Base-by-base conservation (phyloP, 1,139 yeast species). In the Scheffersomyces cryptocercus region DNA sequence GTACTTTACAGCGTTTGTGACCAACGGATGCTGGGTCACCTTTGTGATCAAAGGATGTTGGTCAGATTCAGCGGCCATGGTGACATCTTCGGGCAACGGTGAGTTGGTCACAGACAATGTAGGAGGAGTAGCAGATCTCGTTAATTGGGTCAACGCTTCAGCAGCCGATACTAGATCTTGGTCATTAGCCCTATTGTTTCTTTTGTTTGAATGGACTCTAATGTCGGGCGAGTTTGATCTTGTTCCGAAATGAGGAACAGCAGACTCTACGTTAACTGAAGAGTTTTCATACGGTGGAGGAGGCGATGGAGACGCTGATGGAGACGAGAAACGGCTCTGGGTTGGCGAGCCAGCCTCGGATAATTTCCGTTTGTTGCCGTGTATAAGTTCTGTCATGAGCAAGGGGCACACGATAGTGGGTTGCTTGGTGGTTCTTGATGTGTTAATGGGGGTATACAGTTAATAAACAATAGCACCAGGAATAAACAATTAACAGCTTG, bases 1-100 rank as follows among this genome's bases (percentile, higher is more conserved):
- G 43, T 79, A 83, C 47, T 72, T 74, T 32, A 80, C 82, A 2
- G 87, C 87, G 49, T 80, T 72, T 38, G 79, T 70, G 13, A 81
- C 83, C 14, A 79, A 55, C 1, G 83, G 82, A 53, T 75, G 79
- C 43, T 59, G 64, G 29, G 72, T 59, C 33, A 79, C 79, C 40
- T 73, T 69, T 15, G 66, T 63, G 35, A 79, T 70, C 40, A 74
- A 59, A 1, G 79, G 79, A 55, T 74, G 79, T 41, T 62, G 58
- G 41, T 45, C 42, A 13, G 15, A 20, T 5, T 35, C 35, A 12
- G 34, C 24, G 12, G 35, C 20, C 10, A 14, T 20, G 3, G n/a
- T 20, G 35, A 31, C 20, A 20, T 20, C 26, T 20, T 20, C 26
- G 7, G 26, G 26, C 39, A 35, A 14, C 30, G 28, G 40, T 11